Percentiles rank a stretch among this genome's conserved stretches.
Evolutionary conservation across 306 rosid species (phyloP).

Genomic region (Nissolia schottii): DNA sequence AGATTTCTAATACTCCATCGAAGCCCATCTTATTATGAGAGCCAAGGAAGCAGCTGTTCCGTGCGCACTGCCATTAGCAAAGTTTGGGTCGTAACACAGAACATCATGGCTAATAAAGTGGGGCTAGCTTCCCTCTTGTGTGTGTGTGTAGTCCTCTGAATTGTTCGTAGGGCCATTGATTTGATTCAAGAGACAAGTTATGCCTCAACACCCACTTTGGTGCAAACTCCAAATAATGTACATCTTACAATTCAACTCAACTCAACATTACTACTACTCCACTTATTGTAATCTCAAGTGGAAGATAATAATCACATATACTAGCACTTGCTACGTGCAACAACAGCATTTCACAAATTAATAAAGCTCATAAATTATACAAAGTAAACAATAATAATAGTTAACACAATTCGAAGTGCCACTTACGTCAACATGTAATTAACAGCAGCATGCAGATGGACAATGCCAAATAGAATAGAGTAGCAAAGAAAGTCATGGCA

Average conservation of each 20-base stretch:
- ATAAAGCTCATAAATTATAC: slow-evolving; percentile 23
- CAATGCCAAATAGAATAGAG: no score
- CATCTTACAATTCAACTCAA: not conserved
- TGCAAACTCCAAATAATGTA: slow-evolving; percentile 15
- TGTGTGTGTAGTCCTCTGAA: not conserved
- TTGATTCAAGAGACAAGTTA: not conserved
- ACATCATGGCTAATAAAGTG: not conserved
- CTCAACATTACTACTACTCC: not conserved
- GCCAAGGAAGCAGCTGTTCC: no score
- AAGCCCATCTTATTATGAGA: no score
- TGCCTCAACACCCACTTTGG: not conserved
- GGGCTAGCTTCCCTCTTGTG: not conserved
- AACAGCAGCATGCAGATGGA: not conserved
- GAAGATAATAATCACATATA: slow-evolving; percentile 19
- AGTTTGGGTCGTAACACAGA: not conserved
- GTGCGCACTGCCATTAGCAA: no score
- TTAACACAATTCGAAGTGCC: slow-evolving; percentile 12
- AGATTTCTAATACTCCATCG: no score
- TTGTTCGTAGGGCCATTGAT: not conserved
- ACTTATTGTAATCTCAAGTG: slow-evolving; percentile 17
- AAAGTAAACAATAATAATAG: slow-evolving; percentile 16
- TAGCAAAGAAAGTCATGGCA: no score
- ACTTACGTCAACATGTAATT: not conserved
- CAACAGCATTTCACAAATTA: slow-evolving; percentile 6
- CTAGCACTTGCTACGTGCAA: slow-evolving; percentile 20